Percentiles rank a stretch among this genome's conserved stretches.
These are phyloP conservation scores for Amaranthus cruentus DNA, from an alignment of 148 eudicot genomes.

Conservation along the genomic window DNA sequence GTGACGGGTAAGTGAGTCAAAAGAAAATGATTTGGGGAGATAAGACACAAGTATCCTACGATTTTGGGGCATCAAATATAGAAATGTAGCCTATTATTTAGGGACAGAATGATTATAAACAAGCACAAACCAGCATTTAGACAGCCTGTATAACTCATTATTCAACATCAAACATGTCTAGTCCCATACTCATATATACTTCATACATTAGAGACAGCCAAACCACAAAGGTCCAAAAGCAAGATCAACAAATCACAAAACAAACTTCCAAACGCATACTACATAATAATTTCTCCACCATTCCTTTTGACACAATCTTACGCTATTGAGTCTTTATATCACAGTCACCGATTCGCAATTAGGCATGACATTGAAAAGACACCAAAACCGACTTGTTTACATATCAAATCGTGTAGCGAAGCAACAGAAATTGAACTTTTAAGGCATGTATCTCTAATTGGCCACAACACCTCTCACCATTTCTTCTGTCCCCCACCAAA, in stretches of 20 bases:
- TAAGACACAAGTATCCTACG: too few species aligned
- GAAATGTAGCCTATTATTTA: too few species aligned
- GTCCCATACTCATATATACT: background rate
- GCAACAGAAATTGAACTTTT: background rate
- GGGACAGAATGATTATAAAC: background rate
- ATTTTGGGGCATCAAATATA: too few species aligned
- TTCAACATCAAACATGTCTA: background rate
- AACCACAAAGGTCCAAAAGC: background rate
- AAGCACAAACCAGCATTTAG: background rate
- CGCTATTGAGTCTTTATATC: background rate
- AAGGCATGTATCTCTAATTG: background rate
- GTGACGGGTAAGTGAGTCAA: too few species aligned
- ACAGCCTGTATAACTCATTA: background rate
- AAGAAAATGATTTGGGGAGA: too few species aligned
- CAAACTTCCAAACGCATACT: background rate
- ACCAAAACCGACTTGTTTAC: background rate
- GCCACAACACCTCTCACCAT: background rate
- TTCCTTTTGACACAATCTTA: background rate
- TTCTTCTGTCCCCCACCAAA: background rate
- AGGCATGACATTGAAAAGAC: background rate
- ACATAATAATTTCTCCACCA: background rate
- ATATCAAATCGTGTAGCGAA: background rate
- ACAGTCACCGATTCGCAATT: background rate
- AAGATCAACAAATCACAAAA: background rate
- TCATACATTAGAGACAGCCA: background rate